Conservation (phyloP, 768 basidiomycete genomes). For the Mycena vulgaris region DNA sequence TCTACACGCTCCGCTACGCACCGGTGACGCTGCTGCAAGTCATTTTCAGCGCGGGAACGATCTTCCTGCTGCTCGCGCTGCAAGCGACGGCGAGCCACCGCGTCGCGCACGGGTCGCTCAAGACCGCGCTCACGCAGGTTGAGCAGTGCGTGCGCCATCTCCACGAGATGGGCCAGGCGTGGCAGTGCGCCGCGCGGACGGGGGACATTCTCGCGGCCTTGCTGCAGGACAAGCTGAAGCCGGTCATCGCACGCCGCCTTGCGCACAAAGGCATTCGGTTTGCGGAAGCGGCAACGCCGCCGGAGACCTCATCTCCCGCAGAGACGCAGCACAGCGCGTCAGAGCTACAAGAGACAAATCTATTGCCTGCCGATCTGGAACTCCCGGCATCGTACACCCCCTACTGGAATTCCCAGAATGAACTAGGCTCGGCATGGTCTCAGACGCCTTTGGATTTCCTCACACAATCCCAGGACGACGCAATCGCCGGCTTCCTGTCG, state of each 20-base stretch:
- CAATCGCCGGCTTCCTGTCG: neutral
- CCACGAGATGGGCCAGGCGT: conserved; percentile 21
- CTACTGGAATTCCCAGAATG: neutral
- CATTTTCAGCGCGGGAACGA: conserved; percentile 57
- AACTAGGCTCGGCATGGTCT: neutral
- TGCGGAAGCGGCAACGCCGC: neutral
- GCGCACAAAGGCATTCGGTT: neutral
- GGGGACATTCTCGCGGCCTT: conserved; percentile 20
- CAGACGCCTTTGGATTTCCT: neutral
- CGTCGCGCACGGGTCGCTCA: conserved; percentile 30
- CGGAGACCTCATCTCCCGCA: neutral
- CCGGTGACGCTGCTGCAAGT: conserved; percentile 55
- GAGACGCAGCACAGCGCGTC: neutral
- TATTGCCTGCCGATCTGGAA: neutral
- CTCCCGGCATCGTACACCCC: neutral
- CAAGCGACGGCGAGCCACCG: conserved; percentile 43
- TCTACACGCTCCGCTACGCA: conserved; percentile 54
- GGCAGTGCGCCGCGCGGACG: conserved; percentile 15
- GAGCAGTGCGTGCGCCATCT: conserved; percentile 31
- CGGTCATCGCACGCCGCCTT: conserved; percentile 26
- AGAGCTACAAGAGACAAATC: neutral
- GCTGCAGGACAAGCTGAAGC: conserved; percentile 14
- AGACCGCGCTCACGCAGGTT: conserved; percentile 30
- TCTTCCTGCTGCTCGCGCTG: conserved; percentile 54
- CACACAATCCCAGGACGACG: neutral